Evolutionary conservation across 2,329 filamentous ascomycete species (phyloP).

Genomic region (Chaetomiaceae sp.): DNA sequence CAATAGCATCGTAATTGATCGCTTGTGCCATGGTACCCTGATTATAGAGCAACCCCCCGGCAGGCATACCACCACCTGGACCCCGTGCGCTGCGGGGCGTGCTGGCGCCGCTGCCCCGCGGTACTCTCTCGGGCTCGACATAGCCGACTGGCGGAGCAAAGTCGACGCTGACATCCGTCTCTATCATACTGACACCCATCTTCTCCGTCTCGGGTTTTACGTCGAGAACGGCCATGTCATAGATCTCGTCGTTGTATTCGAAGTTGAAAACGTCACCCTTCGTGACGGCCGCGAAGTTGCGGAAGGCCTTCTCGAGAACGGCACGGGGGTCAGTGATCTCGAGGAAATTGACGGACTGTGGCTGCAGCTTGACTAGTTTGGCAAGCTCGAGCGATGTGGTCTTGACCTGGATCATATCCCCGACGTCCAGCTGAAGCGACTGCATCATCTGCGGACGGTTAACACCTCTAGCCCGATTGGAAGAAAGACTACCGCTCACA

Average conservation of each 20-base stretch:
- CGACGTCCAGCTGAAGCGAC: conserved; percentile 81
- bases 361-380: conserved; percentile 91
- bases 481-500: conserved; percentile 27
- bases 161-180: conserved; percentile 94
- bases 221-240: conserved; percentile 88
- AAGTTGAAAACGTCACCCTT: conserved; percentile 96
- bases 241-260: conserved; percentile 90
- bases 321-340: conserved; percentile 97
- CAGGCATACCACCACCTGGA: conserved; percentile 48
- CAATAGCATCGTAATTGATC: conserved; percentile 94
- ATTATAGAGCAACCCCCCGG: conserved; percentile 71
- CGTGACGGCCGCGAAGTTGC: conserved; percentile 90
- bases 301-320: conserved; percentile 92
- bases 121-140: conserved; percentile 69
- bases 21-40: conserved; percentile 94
- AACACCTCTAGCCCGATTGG: not conserved
- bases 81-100: conserved; percentile 68
- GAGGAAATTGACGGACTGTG: conserved; percentile 87
- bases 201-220: conserved; percentile 81
- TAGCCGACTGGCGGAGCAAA: conserved; percentile 94
- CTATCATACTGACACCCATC: conserved; percentile 87
- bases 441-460: conserved; percentile 72
- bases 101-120: conserved; percentile 67
- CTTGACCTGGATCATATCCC: conserved; percentile 91
- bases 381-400: conserved; percentile 89